These are phyloP conservation scores for Cercophora newfieldiana DNA, from an alignment of 495 filamentous ascomycete genomes.

Conservation along the genomic window DNA sequence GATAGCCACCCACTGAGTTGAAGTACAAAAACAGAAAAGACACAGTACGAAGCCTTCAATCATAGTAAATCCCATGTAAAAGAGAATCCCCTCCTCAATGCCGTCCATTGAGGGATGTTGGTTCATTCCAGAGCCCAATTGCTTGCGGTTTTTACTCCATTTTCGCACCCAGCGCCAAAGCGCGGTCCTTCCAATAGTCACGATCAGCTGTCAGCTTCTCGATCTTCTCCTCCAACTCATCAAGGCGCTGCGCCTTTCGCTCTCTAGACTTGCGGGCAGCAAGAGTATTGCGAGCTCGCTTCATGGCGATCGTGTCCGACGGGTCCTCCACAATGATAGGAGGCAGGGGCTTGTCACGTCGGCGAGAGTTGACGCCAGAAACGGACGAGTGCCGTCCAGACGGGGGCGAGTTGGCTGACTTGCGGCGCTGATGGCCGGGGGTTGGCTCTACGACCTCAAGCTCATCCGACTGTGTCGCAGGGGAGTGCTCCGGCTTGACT, in stretches of 20 bases:
- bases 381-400: slow-evolving; percentile 63
- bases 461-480: slow-evolving; percentile 43
- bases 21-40: slow-evolving; percentile 19
- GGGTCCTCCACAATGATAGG: slow-evolving; percentile 78
- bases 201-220: slow-evolving; percentile 50
- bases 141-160: slow-evolving; percentile 38
- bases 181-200: slow-evolving; percentile 61
- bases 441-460: slow-evolving; percentile 37
- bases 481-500: slow-evolving; percentile 40
- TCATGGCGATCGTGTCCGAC: slow-evolving; percentile 69
- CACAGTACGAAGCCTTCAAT: slow-evolving; percentile 18
- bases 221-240: slow-evolving; percentile 59
- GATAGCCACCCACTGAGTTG: slow-evolving; percentile 5
- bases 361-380: slow-evolving; percentile 67
- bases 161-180: slow-evolving; percentile 40
- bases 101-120: slow-evolving; percentile 32
- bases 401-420: slow-evolving; percentile 49
- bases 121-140: slow-evolving; percentile 33
- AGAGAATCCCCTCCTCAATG: slow-evolving; percentile 36
- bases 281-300: slow-evolving; percentile 93
- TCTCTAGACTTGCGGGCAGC: slow-evolving; percentile 93
- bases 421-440: slow-evolving; percentile 37
- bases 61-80: background rate
- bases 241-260: slow-evolving; percentile 70
- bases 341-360: slow-evolving; percentile 75